phyloP scores from a whole-genome alignment of 2,329 filamentous ascomycete genomes.

The Pseudogymnoascus destructans region DNA sequence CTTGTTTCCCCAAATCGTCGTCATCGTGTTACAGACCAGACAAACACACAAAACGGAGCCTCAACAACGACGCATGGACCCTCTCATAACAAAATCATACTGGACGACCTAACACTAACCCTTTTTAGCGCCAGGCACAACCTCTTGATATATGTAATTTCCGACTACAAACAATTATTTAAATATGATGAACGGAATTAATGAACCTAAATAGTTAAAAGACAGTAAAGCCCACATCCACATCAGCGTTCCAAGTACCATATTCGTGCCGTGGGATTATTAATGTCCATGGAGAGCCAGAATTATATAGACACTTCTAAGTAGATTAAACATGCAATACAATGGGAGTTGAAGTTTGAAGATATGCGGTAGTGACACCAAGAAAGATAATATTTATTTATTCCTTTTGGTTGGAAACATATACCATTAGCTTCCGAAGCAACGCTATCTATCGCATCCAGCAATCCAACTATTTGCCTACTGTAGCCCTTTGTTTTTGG shows the following conservation, averaged over 20 bases:
- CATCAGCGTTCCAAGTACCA: background rate
- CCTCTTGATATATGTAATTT: background rate
- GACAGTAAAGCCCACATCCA: background rate
- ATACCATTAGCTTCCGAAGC: background rate
- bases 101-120: background rate
- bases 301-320: background rate
- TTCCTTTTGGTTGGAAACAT: background rate
- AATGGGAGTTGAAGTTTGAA: background rate
- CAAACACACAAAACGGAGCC: background rate
- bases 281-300: background rate
- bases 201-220: background rate
- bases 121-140: background rate
- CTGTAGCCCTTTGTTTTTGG: slow-evolving; percentile 2
- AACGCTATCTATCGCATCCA: slow-evolving; percentile 6
- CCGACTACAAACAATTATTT: background rate
- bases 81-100: background rate
- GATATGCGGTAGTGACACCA: background rate
- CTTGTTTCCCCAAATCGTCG: slow-evolving; percentile 3
- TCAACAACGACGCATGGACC: background rate
- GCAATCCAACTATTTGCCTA: slow-evolving; percentile 1
- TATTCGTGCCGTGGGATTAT: background rate
- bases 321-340: background rate
- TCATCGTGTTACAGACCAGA: background rate
- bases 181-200: background rate
- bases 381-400: background rate